Conservation (phyloP, 2,329 filamentous ascomycete genomes). For the Colletotrichum sp. region DNA sequence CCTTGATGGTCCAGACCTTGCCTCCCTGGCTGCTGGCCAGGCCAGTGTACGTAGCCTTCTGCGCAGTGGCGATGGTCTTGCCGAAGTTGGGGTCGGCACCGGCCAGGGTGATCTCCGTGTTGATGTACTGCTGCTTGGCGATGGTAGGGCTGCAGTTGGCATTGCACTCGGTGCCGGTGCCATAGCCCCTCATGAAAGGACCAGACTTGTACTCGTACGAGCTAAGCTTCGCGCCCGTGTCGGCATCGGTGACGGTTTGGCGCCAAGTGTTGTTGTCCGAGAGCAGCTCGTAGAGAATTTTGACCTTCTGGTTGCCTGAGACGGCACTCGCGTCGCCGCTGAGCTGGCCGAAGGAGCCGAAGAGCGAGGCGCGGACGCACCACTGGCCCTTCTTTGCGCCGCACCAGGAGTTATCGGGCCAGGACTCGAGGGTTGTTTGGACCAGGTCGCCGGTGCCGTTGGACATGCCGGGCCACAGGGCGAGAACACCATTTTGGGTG, state of each 20-base stretch:
- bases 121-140: conserved; percentile 33
- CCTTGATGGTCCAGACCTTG: conserved; percentile 5
- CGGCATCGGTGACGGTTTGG: conserved; percentile 37
- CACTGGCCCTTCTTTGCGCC: conserved; percentile 40
- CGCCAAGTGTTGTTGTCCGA: conserved; percentile 25
- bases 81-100: neutral
- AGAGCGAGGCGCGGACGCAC: conserved; percentile 34
- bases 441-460: conserved; percentile 48
- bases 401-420: conserved; percentile 45
- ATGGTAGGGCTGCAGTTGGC: conserved; percentile 39
- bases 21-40: neutral
- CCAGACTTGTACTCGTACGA: conserved; percentile 37
- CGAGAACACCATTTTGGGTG: conserved; percentile 40
- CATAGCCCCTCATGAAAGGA: conserved; percentile 39
- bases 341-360: conserved; percentile 44
- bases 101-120: conserved; percentile 19
- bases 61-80: neutral
- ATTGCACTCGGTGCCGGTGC: conserved; percentile 45
- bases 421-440: conserved; percentile 45
- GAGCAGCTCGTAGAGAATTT: conserved; percentile 24
- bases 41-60: neutral
- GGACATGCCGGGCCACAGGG: conserved; percentile 49
- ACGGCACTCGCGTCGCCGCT: neutral
- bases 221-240: conserved; percentile 36
- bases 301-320: neutral